phyloP scores from a whole-genome alignment of 257 asterid species.

The Perilla frutescens region DNA sequence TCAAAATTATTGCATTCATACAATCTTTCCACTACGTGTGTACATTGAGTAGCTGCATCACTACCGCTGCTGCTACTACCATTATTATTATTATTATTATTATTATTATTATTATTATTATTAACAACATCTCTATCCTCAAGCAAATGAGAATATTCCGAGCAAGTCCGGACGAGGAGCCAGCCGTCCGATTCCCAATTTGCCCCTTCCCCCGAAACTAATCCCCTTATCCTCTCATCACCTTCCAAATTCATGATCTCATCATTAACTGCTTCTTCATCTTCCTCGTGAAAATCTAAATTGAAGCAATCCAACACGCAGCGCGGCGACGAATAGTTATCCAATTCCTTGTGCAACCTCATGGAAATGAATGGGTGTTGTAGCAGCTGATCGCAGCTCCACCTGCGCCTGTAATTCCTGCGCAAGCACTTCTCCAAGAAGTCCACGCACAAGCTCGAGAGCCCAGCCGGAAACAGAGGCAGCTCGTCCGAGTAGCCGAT shows the following conservation, averaged over 20 bases:
- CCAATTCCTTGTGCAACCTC: constrained; percentile 12
- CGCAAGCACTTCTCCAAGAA: constrained; percentile 58
- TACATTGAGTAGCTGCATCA: neutral
- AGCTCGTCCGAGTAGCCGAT: constrained; percentile 58
- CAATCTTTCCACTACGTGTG: neutral
- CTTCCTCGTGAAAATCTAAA: constrained; percentile 42
- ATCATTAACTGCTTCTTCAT: neutral
- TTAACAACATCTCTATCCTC: too few species aligned
- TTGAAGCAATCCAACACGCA: constrained; percentile 53
- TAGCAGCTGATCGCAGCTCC: constrained; percentile 77
- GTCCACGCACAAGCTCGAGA: constrained; percentile 47
- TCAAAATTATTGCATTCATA: neutral
- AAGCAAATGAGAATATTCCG: constrained; percentile 18
- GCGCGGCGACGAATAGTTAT: constrained; percentile 50
- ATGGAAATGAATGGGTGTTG: constrained; percentile 58
- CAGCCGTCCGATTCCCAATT: constrained; percentile 62
- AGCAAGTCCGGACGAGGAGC: constrained; percentile 51
- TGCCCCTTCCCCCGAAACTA: constrained; percentile 39
- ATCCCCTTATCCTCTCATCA: constrained; percentile 46
- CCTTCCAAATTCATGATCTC: constrained; percentile 15
- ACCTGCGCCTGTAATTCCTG: constrained; percentile 48
- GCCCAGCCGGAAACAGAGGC: constrained; percentile 50
- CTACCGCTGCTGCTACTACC: too few species aligned
- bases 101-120: too few species aligned
- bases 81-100: too few species aligned